Evolutionary conservation across 768 basidiomycete genomes (phyloP).

Genomic region (Pisolithus orientalis): DNA sequence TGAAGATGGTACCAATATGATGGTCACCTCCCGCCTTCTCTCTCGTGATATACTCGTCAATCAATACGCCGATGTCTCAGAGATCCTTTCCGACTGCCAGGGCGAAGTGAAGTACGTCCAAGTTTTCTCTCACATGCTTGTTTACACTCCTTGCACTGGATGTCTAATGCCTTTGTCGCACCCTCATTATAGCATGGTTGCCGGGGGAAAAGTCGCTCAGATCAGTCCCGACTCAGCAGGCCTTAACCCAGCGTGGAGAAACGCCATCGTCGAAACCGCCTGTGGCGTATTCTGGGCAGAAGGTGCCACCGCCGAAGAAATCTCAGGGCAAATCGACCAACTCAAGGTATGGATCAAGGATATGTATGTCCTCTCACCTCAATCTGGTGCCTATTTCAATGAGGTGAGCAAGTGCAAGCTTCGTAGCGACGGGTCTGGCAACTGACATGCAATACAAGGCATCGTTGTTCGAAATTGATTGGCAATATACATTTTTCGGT

Average conservation of each 20-base stretch:
- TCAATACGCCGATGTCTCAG: conserved; percentile 17
- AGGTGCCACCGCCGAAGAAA: no score
- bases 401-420: not conserved
- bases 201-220: conserved; percentile 22
- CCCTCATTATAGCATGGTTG: not conserved
- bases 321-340: no score
- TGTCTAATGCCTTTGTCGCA: not conserved
- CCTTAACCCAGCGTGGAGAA: conserved; percentile 44
- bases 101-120: conserved; percentile 7
- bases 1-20: no score
- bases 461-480: not conserved
- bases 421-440: not conserved
- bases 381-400: not conserved
- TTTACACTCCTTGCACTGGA: no score
- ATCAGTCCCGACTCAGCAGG: conserved; percentile 32
- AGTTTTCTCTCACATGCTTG: not conserved
- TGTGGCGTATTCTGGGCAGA: no score
- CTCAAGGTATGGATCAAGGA: no score
- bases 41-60: conserved; percentile 14
- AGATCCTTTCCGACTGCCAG: conserved; percentile 8
- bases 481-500: no score
- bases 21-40: no score
- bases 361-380: no score
- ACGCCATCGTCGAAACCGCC: conserved; percentile 30
- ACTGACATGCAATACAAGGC: not conserved